Evolutionary conservation across 169 alveolate genomes (phyloP), one percentile per base, ranked within the genome.

Genomic region (Theileria orientalis): DNA sequence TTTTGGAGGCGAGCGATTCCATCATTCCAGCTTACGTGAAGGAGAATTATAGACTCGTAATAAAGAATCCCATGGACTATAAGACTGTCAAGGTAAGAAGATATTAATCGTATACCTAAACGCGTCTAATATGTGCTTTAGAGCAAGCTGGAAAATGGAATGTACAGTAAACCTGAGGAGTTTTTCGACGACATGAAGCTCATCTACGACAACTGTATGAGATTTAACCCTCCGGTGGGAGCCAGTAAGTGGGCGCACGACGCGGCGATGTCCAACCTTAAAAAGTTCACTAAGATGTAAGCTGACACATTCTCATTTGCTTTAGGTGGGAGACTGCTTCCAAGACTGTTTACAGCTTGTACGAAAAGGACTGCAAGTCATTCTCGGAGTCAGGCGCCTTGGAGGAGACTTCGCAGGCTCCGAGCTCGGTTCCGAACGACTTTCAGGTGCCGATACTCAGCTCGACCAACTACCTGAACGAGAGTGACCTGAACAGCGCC

Each of bases 1-100:
- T 79, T 0, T 69, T 72, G 56, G 87, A 79, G 25, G 83, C 87
- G 25, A 61, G 83, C 67, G 87, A 79, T 79, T 79, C 87, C 51
- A 37, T 79, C 6, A 79, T 79, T 21, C 66, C 87, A 16, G 77
- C 83, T 23, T 68, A 57, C n/a, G 78, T 79, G 14, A 79, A 79
- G 72, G 83, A 69, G 33, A 32, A 68, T n/a, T 79, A 79, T 68
- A 61, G 66, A 32, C 71, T 66, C 6, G 67, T 59, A n/a, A 79
- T 79, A 7, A 35, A 44, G 33, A 60, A 71, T 0, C 87, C 87
- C 23, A 79, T 79, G 87, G 87, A 79, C 41, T 79, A 79, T 62
- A 79, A 64, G 30, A 79, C 87, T 9, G 77, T 79, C 3, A 69
- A 68, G 83, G 87, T 79, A 44, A 11, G 13, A 21, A 9, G n/a